A percentile compares a stretch with the other conserved stretches of the same genome.
These are phyloP conservation scores for Xylaria cubensis DNA, from an alignment of 495 filamentous ascomycete species.

Conservation along the genomic window DNA sequence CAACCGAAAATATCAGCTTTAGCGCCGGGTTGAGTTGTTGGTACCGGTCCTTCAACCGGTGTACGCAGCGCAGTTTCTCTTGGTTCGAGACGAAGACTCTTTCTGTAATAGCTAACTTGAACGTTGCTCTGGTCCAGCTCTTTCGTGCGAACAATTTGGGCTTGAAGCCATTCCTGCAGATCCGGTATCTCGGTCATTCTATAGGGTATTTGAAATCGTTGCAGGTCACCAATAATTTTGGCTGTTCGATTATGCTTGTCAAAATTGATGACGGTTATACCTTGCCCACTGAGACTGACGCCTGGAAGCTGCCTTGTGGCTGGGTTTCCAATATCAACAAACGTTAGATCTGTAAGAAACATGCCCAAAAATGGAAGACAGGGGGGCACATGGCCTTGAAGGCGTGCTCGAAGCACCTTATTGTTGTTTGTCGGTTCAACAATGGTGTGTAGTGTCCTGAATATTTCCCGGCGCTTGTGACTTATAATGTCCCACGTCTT, in stretches of 20 bases:
- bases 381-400: conserved; percentile 88
- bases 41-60: conserved; percentile 52
- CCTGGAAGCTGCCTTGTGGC: conserved; percentile 70
- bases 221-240: conserved; percentile 92
- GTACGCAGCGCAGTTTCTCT: conserved; percentile 64
- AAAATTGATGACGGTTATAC: conserved; percentile 90
- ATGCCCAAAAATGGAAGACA: conserved; percentile 97
- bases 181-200: conserved; percentile 83
- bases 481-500: conserved; percentile 94
- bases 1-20: conserved; percentile 44
- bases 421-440: conserved; percentile 93
- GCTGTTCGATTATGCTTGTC: conserved; percentile 97
- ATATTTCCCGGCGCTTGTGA: conserved; percentile 78
- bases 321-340: conserved; percentile 92
- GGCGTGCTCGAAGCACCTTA: conserved; percentile 82
- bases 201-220: conserved; percentile 97
- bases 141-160: conserved; percentile 81
- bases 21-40: conserved; percentile 30
- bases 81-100: conserved; percentile 87
- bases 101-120: conserved; percentile 82
- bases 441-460: conserved; percentile 78
- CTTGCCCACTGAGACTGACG: conserved; percentile 54
- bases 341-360: conserved; percentile 87
- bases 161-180: conserved; percentile 91
- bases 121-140: conserved; percentile 79